Base-by-base conservation (phyloP, 768 basidiomycete genomes). In the Suillus fuscotomentosus region DNA sequence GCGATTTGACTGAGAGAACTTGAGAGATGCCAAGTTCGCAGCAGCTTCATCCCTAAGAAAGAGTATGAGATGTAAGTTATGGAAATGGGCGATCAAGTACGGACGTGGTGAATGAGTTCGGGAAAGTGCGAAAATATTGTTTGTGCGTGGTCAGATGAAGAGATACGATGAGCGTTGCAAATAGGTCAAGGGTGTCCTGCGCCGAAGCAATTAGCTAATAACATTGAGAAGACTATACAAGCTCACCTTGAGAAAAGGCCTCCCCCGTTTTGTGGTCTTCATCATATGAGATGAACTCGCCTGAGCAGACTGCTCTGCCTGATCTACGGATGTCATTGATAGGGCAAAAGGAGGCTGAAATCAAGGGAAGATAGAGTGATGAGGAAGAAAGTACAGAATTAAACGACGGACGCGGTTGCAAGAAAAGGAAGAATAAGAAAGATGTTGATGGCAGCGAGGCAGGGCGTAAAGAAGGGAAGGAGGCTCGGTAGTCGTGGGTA, bases 1-100 rank as follows among this genome's bases (percentile, higher is more conserved):
- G 75, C 97, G 94, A 81, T 95, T 97, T 62, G 97, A 99, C 81
- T 99, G 97, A 38, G 97, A 97, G 77, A 99, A 99, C 77, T 98
- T 99, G 73, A 99, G 88, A 3, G 93, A 93, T 42, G 95, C 91
- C 39, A 99, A 80, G 76, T 99, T 99, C 72, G 86, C 85, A 20
- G 92, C 93, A 6, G 97, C 97, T 76, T 98, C 95, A 76, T 99
- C 96, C 61, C 96, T 98, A 63, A n/a, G 51, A 63, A 70, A 65
- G 57, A 31, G 63, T 45, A 41, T 66, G 42, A 68, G 51, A 65
- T 61, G 55, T 63, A 59, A 59, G 63, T 64, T 51, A 61, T 65
- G 56, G 47, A 36, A 14, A 55, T 22, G 9, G 9, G 13, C 36
- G 38, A 60, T 61, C 27, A 42, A 48, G 55, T 43, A 85, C 95